Base-by-base conservation (phyloP, 352 stramenopile genomes). In the Phytophthora meadii region DNA sequence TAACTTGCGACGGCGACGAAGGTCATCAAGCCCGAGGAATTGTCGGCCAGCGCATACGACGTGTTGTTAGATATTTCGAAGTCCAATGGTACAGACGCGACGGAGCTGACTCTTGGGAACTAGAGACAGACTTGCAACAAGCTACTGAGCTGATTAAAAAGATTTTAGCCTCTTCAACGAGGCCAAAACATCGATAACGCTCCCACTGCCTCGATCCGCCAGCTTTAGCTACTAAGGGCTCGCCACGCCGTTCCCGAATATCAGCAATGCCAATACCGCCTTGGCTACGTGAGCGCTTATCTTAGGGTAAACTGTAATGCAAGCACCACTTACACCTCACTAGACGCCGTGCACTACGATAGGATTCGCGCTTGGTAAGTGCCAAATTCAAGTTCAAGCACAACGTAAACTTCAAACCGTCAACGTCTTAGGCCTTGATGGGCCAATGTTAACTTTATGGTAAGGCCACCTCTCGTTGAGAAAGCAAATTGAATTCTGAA, bases 301-400 rank as follows among this genome's bases (percentile, higher is more conserved):
- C 40, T 24, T 14, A 17, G n/a, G 46, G 30, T 15, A 44, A 17
- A 44, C 48, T 44, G 30, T 42, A 54, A 54, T 54, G 48, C 30
- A 40, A 53, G 46, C 46, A 54, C n/a, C 5, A 45, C 48, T 30
- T 53, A 54, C 30, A 44, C 40, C 40, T 46, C 40, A 46, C 9
- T 5, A 24, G 5, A 14, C 24, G 40, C 36, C 36, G 36, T 42
- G 36, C 4, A 42, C 3, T 3, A 42, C 15, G 36, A 42, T 42
- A 42, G 36, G 36, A 42, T 41, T 41, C 36, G 36, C 36, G 36
- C 36, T 41, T 41, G 36, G 36, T 9, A 41, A 41, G 36, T 41
- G 36, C n/a, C n/a, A n/a, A n/a, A n/a, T n/a, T 41, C 36, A 41
- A 41, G 36, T 41, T 41, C 36, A 41, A 41, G 36, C 36, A 41